phyloP scores from a whole-genome alignment of 2,329 filamentous ascomycete species.

The Ophiostoma novo-ulmi region DNA sequence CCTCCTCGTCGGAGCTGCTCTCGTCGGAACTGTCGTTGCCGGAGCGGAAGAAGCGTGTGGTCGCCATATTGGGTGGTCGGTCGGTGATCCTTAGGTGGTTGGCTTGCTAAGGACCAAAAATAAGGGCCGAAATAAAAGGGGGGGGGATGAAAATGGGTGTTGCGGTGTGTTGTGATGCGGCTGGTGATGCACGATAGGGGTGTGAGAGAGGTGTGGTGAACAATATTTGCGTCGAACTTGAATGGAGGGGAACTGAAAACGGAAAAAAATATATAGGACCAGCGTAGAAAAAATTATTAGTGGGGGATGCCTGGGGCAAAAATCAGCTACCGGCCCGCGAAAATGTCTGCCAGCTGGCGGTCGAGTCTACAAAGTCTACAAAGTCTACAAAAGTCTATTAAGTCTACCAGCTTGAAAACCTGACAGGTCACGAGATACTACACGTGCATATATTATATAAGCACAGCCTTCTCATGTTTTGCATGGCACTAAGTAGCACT shows the following conservation, averaged over 20 bases:
- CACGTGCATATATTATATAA: background rate
- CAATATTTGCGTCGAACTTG: background rate
- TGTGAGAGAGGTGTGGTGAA: background rate
- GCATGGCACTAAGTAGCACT: background rate
- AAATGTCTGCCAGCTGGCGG: constrained; percentile 5
- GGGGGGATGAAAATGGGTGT: background rate
- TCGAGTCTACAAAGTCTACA: background rate
- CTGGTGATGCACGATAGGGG: constrained; percentile 20
- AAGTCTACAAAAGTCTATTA: too few species aligned
- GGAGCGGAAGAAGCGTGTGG: constrained; percentile 92
- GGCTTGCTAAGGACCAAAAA: constrained; percentile 9
- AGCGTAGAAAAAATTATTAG: constrained; percentile 25
- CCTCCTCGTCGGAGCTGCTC: constrained; percentile 93
- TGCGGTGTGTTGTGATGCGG: background rate
- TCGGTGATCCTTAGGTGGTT: constrained; percentile 11
- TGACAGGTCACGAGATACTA: background rate
- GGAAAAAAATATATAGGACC: constrained; percentile 22
- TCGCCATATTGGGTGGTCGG: constrained; percentile 50
- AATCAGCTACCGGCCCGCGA: background rate
- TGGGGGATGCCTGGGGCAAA: constrained; percentile 23
- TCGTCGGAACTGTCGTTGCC: constrained; percentile 90
- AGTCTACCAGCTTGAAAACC: too few species aligned
- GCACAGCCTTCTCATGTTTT: constrained; percentile 2
- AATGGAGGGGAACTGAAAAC: constrained; percentile 24
- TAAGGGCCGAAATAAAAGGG: background rate